phyloP scores from a whole-genome alignment of 163 green algal species.

The Scenedesmus sp. region DNA sequence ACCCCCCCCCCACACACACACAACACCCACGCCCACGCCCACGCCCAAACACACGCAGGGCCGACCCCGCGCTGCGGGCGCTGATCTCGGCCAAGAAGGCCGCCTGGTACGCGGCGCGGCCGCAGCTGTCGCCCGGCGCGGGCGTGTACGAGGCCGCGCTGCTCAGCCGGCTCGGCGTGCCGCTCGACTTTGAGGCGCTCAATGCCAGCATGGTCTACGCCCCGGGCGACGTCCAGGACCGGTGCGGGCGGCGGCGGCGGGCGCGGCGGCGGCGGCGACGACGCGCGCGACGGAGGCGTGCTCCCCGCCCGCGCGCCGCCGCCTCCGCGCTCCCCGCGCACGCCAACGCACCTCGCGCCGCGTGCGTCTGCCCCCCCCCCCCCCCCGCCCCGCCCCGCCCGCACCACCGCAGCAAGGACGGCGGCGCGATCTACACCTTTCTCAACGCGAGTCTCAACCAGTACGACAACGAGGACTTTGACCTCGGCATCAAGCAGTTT shows the following conservation, averaged over 20 bases:
- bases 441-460: slow-evolving; percentile 59
- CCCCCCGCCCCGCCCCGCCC: neutral
- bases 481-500: slow-evolving; percentile 75
- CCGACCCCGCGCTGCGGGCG: slow-evolving; percentile 25
- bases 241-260: slow-evolving; percentile 18
- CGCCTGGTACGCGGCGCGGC: slow-evolving; percentile 21
- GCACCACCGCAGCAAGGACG: slow-evolving; percentile 33
- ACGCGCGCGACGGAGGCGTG: neutral
- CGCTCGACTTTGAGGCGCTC: slow-evolving; percentile 63
- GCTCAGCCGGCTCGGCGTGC: slow-evolving; percentile 42
- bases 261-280: too few species aligned
- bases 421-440: slow-evolving; percentile 52
- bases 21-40: too few species aligned
- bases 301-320: neutral
- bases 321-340: neutral
- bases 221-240: slow-evolving; percentile 51
- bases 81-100: slow-evolving; percentile 29
- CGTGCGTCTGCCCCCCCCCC: too few species aligned
- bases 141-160: slow-evolving; percentile 31
- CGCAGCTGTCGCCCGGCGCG: slow-evolving; percentile 13
- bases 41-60: too few species aligned
- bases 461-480: slow-evolving; percentile 72
- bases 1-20: neutral
- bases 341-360: neutral
- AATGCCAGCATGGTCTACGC: slow-evolving; percentile 53